Evolutionary conservation across 495 filamentous ascomycete genomes (phyloP).

Genomic region (Amniculicola lignicola): DNA sequence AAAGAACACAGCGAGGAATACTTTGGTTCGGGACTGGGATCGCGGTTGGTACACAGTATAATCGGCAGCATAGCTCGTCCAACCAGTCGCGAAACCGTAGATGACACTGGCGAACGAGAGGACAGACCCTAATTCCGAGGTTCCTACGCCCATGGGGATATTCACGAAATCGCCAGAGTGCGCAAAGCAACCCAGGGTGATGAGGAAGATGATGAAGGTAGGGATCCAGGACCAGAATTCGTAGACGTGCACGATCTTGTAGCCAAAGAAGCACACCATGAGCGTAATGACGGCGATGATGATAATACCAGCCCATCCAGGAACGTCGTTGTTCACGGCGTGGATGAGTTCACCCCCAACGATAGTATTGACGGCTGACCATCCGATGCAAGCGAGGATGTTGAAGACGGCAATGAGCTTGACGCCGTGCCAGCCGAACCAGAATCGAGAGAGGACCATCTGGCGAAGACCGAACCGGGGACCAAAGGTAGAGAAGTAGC

Average conservation of each 20-base stretch:
- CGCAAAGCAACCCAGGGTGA: conserved; percentile 69
- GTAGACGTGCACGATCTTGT: conserved; percentile 77
- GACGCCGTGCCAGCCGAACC: conserved; percentile 44
- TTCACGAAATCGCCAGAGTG: conserved; percentile 70
- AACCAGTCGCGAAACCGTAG: conserved; percentile 69
- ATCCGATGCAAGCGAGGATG: conserved; percentile 65
- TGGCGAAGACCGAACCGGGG: conserved; percentile 73
- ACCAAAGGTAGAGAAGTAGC: conserved; percentile 79
- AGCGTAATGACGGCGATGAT: conserved; percentile 71
- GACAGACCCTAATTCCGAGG: conserved; percentile 59
- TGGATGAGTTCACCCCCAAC: conserved; percentile 79
- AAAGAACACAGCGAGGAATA: conserved; percentile 67
- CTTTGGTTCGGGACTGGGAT: conserved; percentile 51
- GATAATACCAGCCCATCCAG: conserved; percentile 61
- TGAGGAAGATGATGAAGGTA: conserved; percentile 71
- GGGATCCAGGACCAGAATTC: conserved; percentile 80
- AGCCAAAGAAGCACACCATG: conserved; percentile 61
- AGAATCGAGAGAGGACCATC: conserved; percentile 83
- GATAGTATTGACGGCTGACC: conserved; percentile 57
- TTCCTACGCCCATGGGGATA: conserved; percentile 61
- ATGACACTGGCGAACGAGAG: conserved; percentile 69
- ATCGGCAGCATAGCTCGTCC: conserved; percentile 76
- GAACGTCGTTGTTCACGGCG: conserved; percentile 59
- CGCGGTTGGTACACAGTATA: conserved; percentile 69
- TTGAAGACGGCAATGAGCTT: conserved; percentile 64